These are phyloP conservation scores for Rhamnella rubrinervis DNA, from an alignment of 331 rosid species.

Conservation along the genomic window DNA sequence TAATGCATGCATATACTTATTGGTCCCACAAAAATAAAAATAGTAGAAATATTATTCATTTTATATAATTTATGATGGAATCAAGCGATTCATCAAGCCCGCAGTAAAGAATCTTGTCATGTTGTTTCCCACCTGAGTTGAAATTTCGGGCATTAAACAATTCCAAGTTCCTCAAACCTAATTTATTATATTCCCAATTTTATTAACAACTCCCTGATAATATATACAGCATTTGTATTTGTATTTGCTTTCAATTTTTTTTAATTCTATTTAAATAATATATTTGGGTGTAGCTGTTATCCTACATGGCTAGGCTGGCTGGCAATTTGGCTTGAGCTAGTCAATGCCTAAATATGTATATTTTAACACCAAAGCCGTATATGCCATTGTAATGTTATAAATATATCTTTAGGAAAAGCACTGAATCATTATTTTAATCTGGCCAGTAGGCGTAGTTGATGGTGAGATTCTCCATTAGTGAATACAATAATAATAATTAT, in stretches of 20 bases:
- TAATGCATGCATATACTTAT: too few relatives aligned
- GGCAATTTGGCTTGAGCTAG: conserved; percentile 1
- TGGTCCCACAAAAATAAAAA: neutral
- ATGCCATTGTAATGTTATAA: too few relatives aligned
- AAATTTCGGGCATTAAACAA: neutral
- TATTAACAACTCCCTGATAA: too few relatives aligned
- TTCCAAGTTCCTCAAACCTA: neutral
- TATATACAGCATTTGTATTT: too few relatives aligned
- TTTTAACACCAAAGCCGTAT: too few relatives aligned
- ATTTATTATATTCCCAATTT: too few relatives aligned
- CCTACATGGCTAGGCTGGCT: neutral
- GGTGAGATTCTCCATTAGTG: conserved; percentile 3
- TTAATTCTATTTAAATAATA: too few relatives aligned
- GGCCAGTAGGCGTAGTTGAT: neutral
- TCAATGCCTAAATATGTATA: neutral
- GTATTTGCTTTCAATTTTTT: too few relatives aligned
- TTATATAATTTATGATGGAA: too few relatives aligned
- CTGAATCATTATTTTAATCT: neutral
- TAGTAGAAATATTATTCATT: neutral
- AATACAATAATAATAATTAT: neutral
- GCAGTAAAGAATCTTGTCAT: conserved; percentile 4
- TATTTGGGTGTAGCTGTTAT: too few relatives aligned
- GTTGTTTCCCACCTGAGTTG: conserved; percentile 4
- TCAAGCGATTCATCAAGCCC: too few relatives aligned
- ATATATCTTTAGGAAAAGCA: too few relatives aligned